Percentiles rank a stretch among this genome's conserved stretches.
phyloP scores from a whole-genome alignment of 768 basidiomycete species.

The Leccinum aurantiacum region DNA sequence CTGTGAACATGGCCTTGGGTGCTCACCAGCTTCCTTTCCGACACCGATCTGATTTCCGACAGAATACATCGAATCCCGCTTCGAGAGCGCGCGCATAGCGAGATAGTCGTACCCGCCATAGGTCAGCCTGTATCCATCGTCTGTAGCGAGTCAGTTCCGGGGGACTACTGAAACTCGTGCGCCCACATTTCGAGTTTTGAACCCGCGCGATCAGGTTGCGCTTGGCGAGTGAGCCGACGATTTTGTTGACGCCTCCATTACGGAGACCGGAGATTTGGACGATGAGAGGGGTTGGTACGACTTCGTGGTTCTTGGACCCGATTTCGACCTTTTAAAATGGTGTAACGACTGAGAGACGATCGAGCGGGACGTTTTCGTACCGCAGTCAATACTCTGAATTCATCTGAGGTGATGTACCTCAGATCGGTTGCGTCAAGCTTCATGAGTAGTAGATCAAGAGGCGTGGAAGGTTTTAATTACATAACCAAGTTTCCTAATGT shows the following conservation, averaged over 20 bases:
- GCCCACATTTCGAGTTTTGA: constrained; percentile 87
- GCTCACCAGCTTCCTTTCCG: constrained; percentile 94
- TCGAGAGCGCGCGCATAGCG: constrained; percentile 89
- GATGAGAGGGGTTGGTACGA: constrained; percentile 87
- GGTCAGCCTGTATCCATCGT: constrained; percentile 95
- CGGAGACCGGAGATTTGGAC: constrained; percentile 91
- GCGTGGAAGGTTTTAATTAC: constrained; percentile 6
- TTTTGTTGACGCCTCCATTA: constrained; percentile 91
- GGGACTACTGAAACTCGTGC: not conserved
- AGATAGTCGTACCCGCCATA: constrained; percentile 99
- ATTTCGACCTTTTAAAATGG: constrained; percentile 76
- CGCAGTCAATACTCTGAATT: constrained; percentile 95
- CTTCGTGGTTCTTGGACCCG: constrained; percentile 97
- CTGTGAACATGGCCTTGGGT: no score
- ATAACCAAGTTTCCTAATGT: not conserved
- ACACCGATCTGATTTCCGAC: constrained; percentile 99
- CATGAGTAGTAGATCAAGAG: constrained; percentile 45
- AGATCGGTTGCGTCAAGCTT: constrained; percentile 94
- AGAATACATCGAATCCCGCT: constrained; percentile 82
- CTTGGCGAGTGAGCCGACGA: constrained; percentile 88
- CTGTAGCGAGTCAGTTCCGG: constrained; percentile 41
- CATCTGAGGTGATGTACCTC: constrained; percentile 87
- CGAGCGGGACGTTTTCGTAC: constrained; percentile 39
- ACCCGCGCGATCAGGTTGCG: constrained; percentile 86
- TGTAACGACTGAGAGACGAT: constrained; percentile 7